Evolutionary conservation across 139 green algal genomes (phyloP).

Genomic region (Spirogloea muscicola): DNA sequence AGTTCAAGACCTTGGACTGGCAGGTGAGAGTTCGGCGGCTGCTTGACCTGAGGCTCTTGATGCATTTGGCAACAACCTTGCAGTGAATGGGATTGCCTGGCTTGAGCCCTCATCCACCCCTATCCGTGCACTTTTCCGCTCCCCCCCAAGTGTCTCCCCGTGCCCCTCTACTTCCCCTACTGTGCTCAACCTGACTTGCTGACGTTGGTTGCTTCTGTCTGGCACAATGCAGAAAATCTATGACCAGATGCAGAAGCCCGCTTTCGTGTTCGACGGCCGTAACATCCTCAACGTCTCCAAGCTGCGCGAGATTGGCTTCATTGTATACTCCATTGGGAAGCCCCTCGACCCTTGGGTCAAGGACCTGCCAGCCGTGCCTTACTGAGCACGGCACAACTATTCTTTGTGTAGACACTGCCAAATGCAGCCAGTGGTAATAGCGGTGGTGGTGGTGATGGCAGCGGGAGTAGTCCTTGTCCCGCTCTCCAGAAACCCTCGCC

Average conservation of each 20-base stretch:
- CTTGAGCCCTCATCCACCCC: neutral
- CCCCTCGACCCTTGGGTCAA: constrained; percentile 94
- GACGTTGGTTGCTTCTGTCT: neutral
- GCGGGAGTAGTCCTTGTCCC: no score
- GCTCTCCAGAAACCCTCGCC: no score
- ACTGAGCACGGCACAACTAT: neutral
- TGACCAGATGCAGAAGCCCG: constrained; percentile 90
- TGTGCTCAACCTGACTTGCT: neutral
- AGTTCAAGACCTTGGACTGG: constrained; percentile 89
- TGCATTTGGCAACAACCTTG: neutral
- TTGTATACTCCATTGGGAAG: constrained; percentile 97
- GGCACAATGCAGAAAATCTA: constrained; percentile 58
- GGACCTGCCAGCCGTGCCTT: constrained; percentile 25
- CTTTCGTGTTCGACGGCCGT: constrained; percentile 97
- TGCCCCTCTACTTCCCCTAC: neutral
- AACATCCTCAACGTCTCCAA: constrained; percentile 89
- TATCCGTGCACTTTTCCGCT: neutral
- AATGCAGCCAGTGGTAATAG: no score
- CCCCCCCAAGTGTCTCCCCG: neutral
- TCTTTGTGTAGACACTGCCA: neutral
- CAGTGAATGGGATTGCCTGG: neutral
- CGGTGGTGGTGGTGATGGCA: no score
- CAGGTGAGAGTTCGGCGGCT: constrained; percentile 13
- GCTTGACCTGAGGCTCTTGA: neutral
- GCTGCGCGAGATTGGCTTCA: constrained; percentile 92